A percentile compares a stretch with the other conserved stretches of the same genome.
phyloP scores from a whole-genome alignment of 2,329 filamentous ascomycete species.

The Colletotrichum orbiculare region DNA sequence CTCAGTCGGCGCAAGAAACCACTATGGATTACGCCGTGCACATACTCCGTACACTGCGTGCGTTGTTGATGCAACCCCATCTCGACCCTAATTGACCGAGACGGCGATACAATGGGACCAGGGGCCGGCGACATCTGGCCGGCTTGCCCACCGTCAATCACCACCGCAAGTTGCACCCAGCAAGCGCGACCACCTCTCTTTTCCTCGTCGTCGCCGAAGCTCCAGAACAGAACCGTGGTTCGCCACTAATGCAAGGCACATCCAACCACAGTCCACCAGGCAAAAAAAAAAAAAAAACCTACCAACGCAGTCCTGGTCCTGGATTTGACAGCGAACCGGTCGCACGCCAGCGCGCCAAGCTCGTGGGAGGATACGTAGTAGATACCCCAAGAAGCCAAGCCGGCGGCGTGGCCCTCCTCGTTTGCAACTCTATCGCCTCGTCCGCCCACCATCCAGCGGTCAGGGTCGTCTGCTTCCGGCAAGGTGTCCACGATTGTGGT shows the following conservation, averaged over 20 bases:
- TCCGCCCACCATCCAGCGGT: conserved; percentile 13
- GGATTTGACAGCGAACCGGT: no score
- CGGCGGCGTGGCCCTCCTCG: not conserved
- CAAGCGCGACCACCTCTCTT: not conserved
- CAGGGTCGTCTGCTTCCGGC: conserved; percentile 8
- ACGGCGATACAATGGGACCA: not conserved
- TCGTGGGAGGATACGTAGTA: not conserved
- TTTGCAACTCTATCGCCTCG: conserved; percentile 25
- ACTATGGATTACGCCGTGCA: no score
- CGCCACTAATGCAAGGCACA: conserved; percentile 36
- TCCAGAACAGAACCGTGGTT: conserved; percentile 15
- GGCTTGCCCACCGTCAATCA: conserved; percentile 9
- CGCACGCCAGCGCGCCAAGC: no score
- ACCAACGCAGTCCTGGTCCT: no score
- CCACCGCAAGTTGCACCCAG: no score
- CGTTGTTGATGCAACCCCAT: conserved; percentile 13
- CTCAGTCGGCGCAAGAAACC: not conserved
- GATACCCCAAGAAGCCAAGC: not conserved
- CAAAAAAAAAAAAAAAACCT: not conserved
- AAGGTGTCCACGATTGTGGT: not conserved
- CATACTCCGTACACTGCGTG: not conserved
- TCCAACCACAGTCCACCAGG: conserved; percentile 29
- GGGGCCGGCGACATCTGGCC: conserved; percentile 23
- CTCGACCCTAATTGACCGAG: conserved; percentile 9
- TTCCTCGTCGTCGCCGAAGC: conserved; percentile 28